Conservation (phyloP, 495 filamentous ascomycete genomes). For the Penicillium goetzii region DNA sequence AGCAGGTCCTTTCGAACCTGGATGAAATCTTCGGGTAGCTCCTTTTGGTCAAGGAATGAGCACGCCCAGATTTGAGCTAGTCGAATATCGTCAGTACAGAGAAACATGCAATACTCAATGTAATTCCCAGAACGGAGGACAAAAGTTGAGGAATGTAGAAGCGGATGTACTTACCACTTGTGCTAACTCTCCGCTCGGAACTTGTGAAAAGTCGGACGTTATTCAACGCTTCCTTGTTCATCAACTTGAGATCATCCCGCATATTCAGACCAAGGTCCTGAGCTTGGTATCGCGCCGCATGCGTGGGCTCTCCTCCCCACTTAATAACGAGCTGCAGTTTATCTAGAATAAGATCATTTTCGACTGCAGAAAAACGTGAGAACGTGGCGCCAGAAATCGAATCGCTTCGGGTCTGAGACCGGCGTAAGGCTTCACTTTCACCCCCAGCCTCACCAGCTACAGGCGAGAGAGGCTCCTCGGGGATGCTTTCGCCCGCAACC, state of each 20-base stretch:
- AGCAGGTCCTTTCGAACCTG: conserved; percentile 90
- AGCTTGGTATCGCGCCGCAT: conserved; percentile 93
- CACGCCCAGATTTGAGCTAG: conserved; percentile 94
- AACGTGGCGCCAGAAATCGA: conserved; percentile 85
- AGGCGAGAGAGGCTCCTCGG: conserved; percentile 32
- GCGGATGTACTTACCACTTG: conserved; percentile 63
- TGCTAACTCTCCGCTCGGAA: conserved; percentile 90
- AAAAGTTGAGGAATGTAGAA: neutral
- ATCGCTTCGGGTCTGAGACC: conserved; percentile 67
- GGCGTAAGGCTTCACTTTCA: conserved; percentile 34
- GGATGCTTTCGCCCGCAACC: conserved; percentile 14
- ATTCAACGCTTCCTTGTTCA: conserved; percentile 88
- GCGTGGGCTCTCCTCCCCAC: conserved; percentile 98
- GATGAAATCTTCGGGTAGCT: conserved; percentile 80
- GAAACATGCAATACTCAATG: neutral
- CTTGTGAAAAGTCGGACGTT: conserved; percentile 93
- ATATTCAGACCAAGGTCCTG: conserved; percentile 94
- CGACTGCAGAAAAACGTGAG: conserved; percentile 85
- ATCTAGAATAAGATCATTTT: conserved; percentile 87
- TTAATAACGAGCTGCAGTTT: conserved; percentile 98
- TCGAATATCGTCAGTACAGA: conserved; percentile 9
- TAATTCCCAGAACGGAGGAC: neutral
- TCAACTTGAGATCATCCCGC: conserved; percentile 89
- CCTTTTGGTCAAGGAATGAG: conserved; percentile 85
- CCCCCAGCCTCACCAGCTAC: conserved; percentile 19